Base-by-base conservation (phyloP, 2,329 filamentous ascomycete genomes). In the Colletotrichum sp. region DNA sequence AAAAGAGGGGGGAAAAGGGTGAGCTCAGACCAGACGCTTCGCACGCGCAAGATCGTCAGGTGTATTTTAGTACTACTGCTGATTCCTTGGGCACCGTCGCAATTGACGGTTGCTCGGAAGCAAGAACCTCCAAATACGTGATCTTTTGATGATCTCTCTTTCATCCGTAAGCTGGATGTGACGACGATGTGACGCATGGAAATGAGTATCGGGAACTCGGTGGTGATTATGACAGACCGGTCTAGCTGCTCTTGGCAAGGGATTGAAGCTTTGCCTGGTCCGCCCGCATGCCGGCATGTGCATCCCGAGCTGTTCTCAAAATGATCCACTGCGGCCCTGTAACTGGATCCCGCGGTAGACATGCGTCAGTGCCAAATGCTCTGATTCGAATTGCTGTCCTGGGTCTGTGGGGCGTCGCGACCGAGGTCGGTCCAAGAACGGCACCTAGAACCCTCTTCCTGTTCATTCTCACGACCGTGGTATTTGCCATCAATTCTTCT, bases 311-410 rank as follows among this genome's bases (percentile, higher is more conserved):
- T 43, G 38, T n/a, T 8, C 10, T 43, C 38, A n/a, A 6, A 18
- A 0, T n/a, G 18, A 6, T 43, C 38, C 38, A 43, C 38, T n/a
- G 38, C 5, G 38, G 38, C 38, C 38, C 38, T 18, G 38, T 38
- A n/a, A 43, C 38, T 43, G 0, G 38, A 43, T 18, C 16, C 18
- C 16, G 38, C 38, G 18, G 38, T 18, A 0, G 18, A 43, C 16
- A 43, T 38, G 38, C 18, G 18, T 5, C 6, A 43, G 38, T n/a
- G 38, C 38, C 6, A 43, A 43, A 1, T 43, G 38, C 18, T 43
- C 9, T 1, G 1, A n/a, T 8, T n/a, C 8, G 18, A 43, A 2
- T 0, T 5, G 5, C 38, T 43, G n/a, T n/a, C 38, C 8, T 18
- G 6, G 16, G 9, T n/a, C 38, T n/a, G 2, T 10, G 8, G 38